phyloP scores from a whole-genome alignment of 163 green algal genomes.

The Picocystis sp. region DNA sequence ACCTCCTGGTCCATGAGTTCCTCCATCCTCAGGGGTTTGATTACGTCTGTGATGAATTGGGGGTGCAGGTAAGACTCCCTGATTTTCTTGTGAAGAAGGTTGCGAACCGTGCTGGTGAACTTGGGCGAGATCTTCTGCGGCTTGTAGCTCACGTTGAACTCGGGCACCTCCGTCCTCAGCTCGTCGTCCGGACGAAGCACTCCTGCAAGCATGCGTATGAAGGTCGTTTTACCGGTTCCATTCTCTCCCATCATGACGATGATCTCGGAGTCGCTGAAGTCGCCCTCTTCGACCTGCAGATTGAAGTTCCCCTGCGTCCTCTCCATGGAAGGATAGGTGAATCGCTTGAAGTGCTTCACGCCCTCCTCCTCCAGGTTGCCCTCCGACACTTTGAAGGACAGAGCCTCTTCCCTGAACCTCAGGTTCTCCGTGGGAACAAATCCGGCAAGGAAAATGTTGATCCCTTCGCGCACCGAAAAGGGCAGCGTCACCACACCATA shows the following conservation, averaged over 20 bases:
- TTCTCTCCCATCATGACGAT: conserved; percentile 98
- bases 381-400: conserved; percentile 78
- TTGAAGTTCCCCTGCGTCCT: conserved; percentile 73
- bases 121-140: conserved; percentile 99
- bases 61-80: conserved; percentile 72
- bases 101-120: conserved; percentile 78
- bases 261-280: conserved; percentile 92
- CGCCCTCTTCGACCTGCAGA: conserved; percentile 62
- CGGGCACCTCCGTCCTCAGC: conserved; percentile 20
- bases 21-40: conserved; percentile 52
- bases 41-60: conserved; percentile 48
- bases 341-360: conserved; percentile 61
- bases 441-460: conserved; percentile 74
- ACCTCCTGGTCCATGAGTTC: conserved; percentile 83
- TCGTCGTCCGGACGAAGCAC: conserved; percentile 44
- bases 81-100: conserved; percentile 92
- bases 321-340: conserved; percentile 81
- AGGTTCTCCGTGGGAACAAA: conserved; percentile 96
- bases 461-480: conserved; percentile 67
- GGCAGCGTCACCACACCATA: conserved; percentile 80
- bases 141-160: conserved; percentile 93
- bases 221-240: conserved; percentile 96
- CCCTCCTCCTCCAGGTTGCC: conserved; percentile 35
- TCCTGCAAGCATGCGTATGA: conserved; percentile 93
- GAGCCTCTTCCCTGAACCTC: conserved; percentile 83